These are phyloP conservation scores for Flaveria bidentis DNA, from an alignment of 129 eudicot genomes.

Conservation along the genomic window DNA sequence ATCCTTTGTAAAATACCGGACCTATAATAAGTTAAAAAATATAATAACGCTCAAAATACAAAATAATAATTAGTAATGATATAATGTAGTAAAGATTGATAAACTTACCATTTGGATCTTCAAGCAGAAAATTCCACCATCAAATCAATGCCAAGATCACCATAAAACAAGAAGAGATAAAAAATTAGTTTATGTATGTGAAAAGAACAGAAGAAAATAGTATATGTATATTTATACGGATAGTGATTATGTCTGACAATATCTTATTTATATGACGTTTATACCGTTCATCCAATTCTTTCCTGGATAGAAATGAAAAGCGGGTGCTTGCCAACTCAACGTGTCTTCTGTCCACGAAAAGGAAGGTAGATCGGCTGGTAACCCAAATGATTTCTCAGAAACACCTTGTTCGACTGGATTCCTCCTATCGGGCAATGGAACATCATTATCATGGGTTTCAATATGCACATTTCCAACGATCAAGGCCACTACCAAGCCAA, in stretches of 20 bases:
- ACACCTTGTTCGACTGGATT: constrained; percentile 51
- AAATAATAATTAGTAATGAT: neutral
- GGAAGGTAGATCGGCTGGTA: constrained; percentile 23
- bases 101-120: constrained; percentile 54
- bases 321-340: constrained; percentile 36
- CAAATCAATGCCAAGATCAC: constrained; percentile 22
- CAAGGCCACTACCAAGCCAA: constrained; percentile 36
- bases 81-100: neutral
- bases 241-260: no score
- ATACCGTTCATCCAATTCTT: constrained; percentile 45
- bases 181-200: neutral
- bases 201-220: neutral
- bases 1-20: constrained; percentile 74
- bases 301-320: constrained; percentile 33
- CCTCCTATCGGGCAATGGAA: constrained; percentile 22
- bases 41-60: neutral
- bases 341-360: constrained; percentile 31
- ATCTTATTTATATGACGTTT: neutral
- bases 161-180: constrained; percentile 4
- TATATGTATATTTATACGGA: no score
- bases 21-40: constrained; percentile 34
- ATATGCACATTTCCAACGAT: constrained; percentile 36
- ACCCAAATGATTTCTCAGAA: constrained; percentile 51
- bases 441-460: constrained; percentile 14
- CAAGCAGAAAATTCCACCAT: constrained; percentile 28